These are phyloP conservation scores for Candida mesenterica DNA, from an alignment of 1,139 yeast species.

Conservation along the genomic window DNA sequence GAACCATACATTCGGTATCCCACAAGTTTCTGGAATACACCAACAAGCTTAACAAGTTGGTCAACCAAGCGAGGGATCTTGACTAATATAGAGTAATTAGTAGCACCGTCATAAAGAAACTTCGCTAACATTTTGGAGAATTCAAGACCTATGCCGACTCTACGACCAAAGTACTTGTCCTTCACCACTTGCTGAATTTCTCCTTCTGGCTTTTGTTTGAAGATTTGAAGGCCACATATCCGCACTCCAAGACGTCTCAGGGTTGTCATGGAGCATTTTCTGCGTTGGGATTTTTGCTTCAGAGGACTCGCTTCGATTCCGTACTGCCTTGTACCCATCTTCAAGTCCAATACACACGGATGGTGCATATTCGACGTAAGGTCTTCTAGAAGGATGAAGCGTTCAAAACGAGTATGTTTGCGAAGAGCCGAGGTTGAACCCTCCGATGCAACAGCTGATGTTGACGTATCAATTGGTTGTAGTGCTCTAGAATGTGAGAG, in stretches of 20 bases:
- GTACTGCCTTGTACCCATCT: conserved; percentile 98
- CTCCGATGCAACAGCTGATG: too few relatives aligned
- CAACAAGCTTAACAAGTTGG: conserved; percentile 57
- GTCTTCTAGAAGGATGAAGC: conserved; percentile 89
- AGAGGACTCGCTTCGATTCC: conserved; percentile 83
- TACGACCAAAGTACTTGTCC: conserved; percentile 73
- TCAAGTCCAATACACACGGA: conserved; percentile 92
- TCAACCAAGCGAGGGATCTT: conserved; percentile 68
- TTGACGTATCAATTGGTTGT: conserved; percentile 4
- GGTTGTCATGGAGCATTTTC: conserved; percentile 80
- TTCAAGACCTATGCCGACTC: conserved; percentile 68
- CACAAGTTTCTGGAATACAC: conserved; percentile 51
- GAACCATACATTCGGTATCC: conserved; percentile 96
- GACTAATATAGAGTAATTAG: conserved; percentile 55
- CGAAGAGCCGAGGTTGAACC: conserved; percentile 25
- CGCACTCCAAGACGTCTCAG: conserved; percentile 83
- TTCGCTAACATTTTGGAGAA: conserved; percentile 72
- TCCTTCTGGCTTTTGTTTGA: conserved; percentile 17
- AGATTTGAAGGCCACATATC: conserved; percentile 84
- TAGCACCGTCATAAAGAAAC: conserved; percentile 74
- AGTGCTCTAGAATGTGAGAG: conserved; percentile 3
- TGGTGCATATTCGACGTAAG: conserved; percentile 74
- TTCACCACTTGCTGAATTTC: conserved; percentile 9
- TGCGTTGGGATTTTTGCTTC: conserved; percentile 77
- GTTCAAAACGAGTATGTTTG: conserved; percentile 59